Percentiles rank a stretch among this genome's conserved stretches.
Evolutionary conservation across 768 basidiomycete species (phyloP).

Genomic region (Termitomyces sp.): DNA sequence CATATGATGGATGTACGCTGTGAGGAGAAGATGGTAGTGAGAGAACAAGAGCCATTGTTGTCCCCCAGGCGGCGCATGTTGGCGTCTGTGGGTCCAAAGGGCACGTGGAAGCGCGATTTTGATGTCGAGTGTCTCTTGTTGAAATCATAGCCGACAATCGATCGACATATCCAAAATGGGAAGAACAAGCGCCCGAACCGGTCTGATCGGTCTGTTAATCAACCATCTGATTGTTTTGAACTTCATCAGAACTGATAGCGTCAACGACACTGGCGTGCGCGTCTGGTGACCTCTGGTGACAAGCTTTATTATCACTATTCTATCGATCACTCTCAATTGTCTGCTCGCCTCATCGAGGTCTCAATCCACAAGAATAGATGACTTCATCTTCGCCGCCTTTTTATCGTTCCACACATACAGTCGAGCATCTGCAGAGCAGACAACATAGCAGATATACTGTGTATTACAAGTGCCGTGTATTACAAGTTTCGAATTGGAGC

Average conservation of each 20-base stretch:
- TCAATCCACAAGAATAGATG: neutral
- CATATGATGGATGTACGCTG: neutral
- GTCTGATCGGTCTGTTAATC: neutral
- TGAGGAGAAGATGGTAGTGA: neutral
- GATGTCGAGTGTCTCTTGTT: constrained; percentile 1
- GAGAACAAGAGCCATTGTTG: constrained; percentile 4
- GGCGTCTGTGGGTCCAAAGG: constrained; percentile 6
- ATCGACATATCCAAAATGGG: neutral
- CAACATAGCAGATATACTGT: too few relatives aligned
- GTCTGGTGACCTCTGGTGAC: neutral
- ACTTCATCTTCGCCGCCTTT: neutral
- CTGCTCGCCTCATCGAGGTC: neutral
- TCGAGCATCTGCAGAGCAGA: neutral
- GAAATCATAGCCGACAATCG: neutral
- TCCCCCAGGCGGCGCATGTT: neutral
- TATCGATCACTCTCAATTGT: neutral
- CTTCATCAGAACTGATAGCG: neutral
- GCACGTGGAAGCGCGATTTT: constrained; percentile 4
- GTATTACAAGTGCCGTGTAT: too few relatives aligned
- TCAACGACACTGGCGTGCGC: neutral
- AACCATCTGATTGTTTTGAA: neutral
- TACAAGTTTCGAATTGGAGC: neutral
- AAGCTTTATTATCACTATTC: neutral
- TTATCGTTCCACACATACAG: neutral
- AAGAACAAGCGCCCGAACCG: neutral